Evolutionary conservation across 768 basidiomycete genomes (phyloP), one percentile per base, ranked within the genome.

Genomic region (Xerocomus potaroensis): DNA sequence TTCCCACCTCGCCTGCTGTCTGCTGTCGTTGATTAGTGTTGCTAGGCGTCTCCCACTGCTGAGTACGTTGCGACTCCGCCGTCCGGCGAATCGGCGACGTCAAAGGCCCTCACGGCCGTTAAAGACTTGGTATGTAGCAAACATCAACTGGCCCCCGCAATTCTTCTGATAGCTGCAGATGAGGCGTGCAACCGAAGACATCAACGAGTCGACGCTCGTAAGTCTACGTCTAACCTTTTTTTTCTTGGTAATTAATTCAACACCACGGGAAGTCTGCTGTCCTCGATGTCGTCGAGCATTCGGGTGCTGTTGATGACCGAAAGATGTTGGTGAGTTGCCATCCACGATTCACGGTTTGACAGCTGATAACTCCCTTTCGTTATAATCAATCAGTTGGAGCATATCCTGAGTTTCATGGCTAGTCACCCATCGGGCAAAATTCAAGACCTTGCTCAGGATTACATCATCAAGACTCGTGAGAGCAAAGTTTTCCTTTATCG

Each of bases 271-370:
- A 89, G 87, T 62, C 78, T 5, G 71, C 83, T 3, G 64, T 79
- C 8, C 64, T 85, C n/a, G 86, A 91, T 58, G 63, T 71, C 2
- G 57, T 89, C 33, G 70, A 70, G 29, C 75, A 90, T 58, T 68
- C 70, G 10, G 80, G 80, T 41, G 70, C 78, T 8, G 68, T 90
- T 18, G 85, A 92, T 65, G 89, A 92, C 58, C 75, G 89, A 43
- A 85, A 88, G 64, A 73, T 88, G 63, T 66, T 84, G 37, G 89
- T 87, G 43, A 43, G 83, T 69, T n/a, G 14, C 5, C 37, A 37
- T 11, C 22, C 18, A 21, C 26, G 11, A 38, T 36, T 21, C 11
- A 3, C 33, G 9, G 15, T 10, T 39, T 4, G 3, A 27, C 12
- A 4, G 7, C 8, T 6, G 4, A 8, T 50, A 9, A 56, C 34